A percentile compares a stretch with the other conserved stretches of the same genome.
Evolutionary conservation across 345 rosid species (phyloP).

Genomic region (Citropsis articulata): DNA sequence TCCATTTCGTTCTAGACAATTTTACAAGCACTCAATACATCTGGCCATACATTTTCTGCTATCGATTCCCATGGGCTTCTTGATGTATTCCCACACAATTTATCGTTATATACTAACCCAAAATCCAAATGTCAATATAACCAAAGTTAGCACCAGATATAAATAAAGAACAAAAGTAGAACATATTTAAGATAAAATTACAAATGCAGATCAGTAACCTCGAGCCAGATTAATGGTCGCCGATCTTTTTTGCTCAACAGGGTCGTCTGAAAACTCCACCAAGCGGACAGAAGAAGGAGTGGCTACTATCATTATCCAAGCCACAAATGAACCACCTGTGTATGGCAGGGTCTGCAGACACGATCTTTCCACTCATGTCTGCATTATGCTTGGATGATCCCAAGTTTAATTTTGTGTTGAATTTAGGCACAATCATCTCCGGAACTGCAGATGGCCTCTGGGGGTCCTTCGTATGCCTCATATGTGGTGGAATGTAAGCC

Average conservation of each 20-base stretch:
- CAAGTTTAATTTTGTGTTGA: neutral
- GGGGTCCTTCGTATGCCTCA: conserved; percentile 11
- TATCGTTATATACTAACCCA: neutral
- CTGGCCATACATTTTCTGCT: conserved; percentile 23
- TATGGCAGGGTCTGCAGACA: conserved; percentile 16
- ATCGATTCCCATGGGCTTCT: conserved; percentile 16
- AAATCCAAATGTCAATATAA: neutral
- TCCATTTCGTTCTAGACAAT: conserved; percentile 13
- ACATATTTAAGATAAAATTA: neutral
- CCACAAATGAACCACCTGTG: conserved; percentile 18
- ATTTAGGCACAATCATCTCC: neutral
- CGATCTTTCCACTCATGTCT: neutral
- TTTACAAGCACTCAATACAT: conserved; percentile 19
- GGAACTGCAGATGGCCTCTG: conserved; percentile 8
- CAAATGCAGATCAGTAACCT: conserved; percentile 8
- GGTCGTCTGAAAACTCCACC: conserved; percentile 10
- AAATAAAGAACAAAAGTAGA: neutral
- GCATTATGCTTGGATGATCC: neutral
- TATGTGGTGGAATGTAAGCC: conserved; percentile 35
- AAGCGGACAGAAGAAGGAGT: conserved; percentile 21
- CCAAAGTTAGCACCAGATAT: neutral
- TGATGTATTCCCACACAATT: neutral
- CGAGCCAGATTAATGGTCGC: neutral
- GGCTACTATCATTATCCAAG: conserved; percentile 6
- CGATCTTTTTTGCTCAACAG: neutral